phyloP scores from a whole-genome alignment of 192 early-diverging fungal species.

The Coemansia sp. region DNA sequence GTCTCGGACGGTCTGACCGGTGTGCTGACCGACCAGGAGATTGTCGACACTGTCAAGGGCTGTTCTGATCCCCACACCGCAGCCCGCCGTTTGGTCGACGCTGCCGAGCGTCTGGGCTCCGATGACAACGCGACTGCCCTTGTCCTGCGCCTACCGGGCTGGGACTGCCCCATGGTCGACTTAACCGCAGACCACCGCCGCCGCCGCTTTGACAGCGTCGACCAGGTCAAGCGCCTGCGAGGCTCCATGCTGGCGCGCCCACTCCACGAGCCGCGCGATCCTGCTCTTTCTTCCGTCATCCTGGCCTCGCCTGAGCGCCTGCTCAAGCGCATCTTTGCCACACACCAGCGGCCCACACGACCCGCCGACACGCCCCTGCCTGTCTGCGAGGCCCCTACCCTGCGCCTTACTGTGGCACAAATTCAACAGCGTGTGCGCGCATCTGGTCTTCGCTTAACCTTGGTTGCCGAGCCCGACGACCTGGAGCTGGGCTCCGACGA shows the following conservation, averaged over 20 bases:
- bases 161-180: conserved; percentile 64
- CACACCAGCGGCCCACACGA: conserved; percentile 39
- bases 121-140: conserved; percentile 69
- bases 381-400: neutral
- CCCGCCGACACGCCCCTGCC: neutral
- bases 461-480: conserved; percentile 40
- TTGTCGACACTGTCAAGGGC: conserved; percentile 66
- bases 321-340: conserved; percentile 43
- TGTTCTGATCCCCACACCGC: conserved; percentile 54
- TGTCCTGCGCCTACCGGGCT: conserved; percentile 67
- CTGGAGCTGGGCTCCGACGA: conserved; percentile 42
- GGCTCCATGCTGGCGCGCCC: conserved; percentile 45
- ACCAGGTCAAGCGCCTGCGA: conserved; percentile 37
- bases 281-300: neutral
- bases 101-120: conserved; percentile 61
- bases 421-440: conserved; percentile 48
- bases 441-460: conserved; percentile 36
- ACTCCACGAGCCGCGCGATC: conserved; percentile 9
- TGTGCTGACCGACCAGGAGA: conserved; percentile 70
- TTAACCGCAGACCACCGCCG: conserved; percentile 60
- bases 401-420: conserved; percentile 31
- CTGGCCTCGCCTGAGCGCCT: conserved; percentile 40
- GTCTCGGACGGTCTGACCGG: conserved; percentile 67
- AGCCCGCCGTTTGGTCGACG: conserved; percentile 57
- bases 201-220: conserved; percentile 57